Evolutionary conservation across 495 filamentous ascomycete genomes (phyloP), one percentile per base, ranked within the genome.

Genomic region (Astrocystis sublimbata): DNA sequence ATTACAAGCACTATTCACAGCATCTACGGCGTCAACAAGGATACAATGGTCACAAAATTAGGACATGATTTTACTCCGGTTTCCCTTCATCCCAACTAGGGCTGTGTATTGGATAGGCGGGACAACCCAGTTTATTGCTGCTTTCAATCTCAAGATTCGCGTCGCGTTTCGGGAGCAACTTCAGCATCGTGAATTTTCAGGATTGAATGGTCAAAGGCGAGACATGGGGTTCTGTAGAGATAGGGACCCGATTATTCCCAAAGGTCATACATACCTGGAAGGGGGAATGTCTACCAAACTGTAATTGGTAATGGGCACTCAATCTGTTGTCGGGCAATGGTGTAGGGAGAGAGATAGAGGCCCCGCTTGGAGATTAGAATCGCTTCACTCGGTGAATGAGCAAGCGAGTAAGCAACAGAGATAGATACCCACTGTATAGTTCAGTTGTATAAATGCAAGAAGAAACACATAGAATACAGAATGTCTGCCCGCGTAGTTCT

Each of bases 331-430:
- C 19, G 4, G 10, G 38, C 33, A 4, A 28, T 0, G 30, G 30
- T 30, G 35, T 12, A n/a, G 2, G 33, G 12, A 40, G 4, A 26
- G 5, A 54, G 6, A 49, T 17, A 30, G 46, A 49, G 24, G 15
- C 4, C n/a, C 26, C 46, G 13, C 19, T 2, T 17, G 13, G 15
- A 12, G 24, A 49, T n/a, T 5, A 35, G 13, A n/a, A 21, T 42
- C 12, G n/a, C 26, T 23, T 28, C 35, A 12, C 35, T 38, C 12
- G 52, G 45, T 15, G 40, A 62, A 15, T 17, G 28, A 58, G 36
- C 43, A 55, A 61, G 58, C 57, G 60, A 65, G 17, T 17, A 17
- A 58, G 36, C 43, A 55, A 61, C 53, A 50, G 60, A 65, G 58
- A 67, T 62, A 49, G 46, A 49, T 49, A 63, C 59, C 66, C 63